Conservation (phyloP, 2,329 filamentous ascomycete genomes). For the Pseudogymnoascus sp. region DNA sequence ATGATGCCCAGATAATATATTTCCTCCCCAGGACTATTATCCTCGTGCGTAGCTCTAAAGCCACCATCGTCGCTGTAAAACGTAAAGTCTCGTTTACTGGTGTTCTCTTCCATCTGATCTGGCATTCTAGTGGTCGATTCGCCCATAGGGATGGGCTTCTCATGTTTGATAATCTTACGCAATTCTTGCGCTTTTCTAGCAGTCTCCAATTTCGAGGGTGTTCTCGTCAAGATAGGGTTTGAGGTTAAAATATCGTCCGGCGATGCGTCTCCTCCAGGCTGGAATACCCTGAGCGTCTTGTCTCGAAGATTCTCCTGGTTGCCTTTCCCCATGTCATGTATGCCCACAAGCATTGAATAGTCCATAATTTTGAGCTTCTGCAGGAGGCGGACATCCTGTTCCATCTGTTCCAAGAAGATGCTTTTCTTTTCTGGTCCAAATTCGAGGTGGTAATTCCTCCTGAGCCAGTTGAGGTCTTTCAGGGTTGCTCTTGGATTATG, state of each 20-base stretch:
- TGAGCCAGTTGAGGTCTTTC: slow-evolving; percentile 95
- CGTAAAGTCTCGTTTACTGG: slow-evolving; percentile 60
- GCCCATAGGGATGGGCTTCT: slow-evolving; percentile 88
- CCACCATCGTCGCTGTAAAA: slow-evolving; percentile 95
- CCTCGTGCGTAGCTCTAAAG: slow-evolving; percentile 84
- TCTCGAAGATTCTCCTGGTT: slow-evolving; percentile 89
- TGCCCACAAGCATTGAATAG: slow-evolving; percentile 89
- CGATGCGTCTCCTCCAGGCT: slow-evolving; percentile 62
- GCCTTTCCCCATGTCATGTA: slow-evolving; percentile 80
- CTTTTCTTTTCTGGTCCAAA: slow-evolving; percentile 82
- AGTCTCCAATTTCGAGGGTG: slow-evolving; percentile 87
- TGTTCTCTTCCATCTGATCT: slow-evolving; percentile 70
- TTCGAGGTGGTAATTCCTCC: slow-evolving; percentile 75
- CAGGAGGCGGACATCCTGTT: slow-evolving; percentile 75
- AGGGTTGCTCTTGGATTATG: slow-evolving; percentile 86
- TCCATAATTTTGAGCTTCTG: slow-evolving; percentile 96
- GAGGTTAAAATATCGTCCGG: slow-evolving; percentile 43
- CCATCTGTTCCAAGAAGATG: slow-evolving; percentile 80
- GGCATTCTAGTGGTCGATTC: slow-evolving; percentile 79
- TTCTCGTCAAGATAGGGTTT: slow-evolving; percentile 63
- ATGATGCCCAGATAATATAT: slow-evolving; percentile 98
- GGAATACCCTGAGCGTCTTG: slow-evolving; percentile 90
- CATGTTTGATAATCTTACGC: slow-evolving; percentile 82
- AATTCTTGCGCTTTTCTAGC: slow-evolving; percentile 84
- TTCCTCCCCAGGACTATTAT: slow-evolving; percentile 74